phyloP scores from a whole-genome alignment of 192 early-diverging fungal species.

The Irineochytrium annulatum region DNA sequence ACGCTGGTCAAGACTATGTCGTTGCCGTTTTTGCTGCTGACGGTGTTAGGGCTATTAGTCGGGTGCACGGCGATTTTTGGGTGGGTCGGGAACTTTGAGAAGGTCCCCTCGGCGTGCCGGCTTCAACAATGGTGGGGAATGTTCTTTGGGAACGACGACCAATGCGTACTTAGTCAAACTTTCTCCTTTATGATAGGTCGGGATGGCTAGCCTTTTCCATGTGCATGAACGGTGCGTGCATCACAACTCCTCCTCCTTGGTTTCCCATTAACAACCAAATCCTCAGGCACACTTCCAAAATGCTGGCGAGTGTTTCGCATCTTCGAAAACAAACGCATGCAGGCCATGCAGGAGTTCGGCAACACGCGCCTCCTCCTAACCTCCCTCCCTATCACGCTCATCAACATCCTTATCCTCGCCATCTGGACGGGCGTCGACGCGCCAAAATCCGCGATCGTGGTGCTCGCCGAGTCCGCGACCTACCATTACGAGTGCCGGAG shows the following conservation, averaged over 20 bases:
- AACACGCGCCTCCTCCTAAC: background rate
- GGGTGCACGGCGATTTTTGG: background rate
- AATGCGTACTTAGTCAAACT: no score
- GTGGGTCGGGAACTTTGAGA: background rate
- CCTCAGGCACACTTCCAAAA: background rate
- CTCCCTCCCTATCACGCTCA: background rate
- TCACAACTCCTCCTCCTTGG: no score
- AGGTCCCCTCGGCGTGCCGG: background rate
- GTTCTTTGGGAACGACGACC: no score
- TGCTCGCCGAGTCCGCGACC: background rate
- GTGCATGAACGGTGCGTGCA: background rate
- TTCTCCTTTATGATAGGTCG: no score
- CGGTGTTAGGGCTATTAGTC: background rate
- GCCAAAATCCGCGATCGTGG: background rate
- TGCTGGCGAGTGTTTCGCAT: background rate
- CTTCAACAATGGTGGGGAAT: background rate
- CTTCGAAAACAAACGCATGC: background rate
- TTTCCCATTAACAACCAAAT: no score
- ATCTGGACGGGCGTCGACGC: background rate
- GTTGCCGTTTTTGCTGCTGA: background rate
- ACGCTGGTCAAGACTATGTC: background rate
- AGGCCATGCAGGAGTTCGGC: background rate
- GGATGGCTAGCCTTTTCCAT: background rate
- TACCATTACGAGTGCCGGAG: constrained; percentile 2
- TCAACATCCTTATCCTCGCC: constrained; percentile 1